Evolutionary conservation across 768 basidiomycete species (phyloP).

Genomic region (Tephrocybe sp.): DNA sequence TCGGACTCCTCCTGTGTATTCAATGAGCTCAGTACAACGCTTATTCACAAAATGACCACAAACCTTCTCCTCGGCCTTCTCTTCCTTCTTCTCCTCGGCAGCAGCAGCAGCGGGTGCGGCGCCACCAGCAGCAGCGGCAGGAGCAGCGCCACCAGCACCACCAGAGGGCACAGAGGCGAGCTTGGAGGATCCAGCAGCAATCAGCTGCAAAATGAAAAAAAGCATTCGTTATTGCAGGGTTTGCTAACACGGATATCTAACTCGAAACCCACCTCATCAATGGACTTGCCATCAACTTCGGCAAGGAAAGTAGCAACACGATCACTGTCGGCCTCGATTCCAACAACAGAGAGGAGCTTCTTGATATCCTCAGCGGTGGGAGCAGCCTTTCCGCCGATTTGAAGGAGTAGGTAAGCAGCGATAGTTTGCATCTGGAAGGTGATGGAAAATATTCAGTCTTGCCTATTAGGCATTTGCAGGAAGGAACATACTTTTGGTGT

Average conservation of each 20-base stretch:
- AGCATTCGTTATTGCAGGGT: conserved; percentile 8
- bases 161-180: conserved; percentile 97
- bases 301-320: conserved; percentile 80
- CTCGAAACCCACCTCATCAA: conserved; percentile 60
- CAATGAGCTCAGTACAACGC: not conserved
- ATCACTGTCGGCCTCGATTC: conserved; percentile 83
- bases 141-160: conserved; percentile 67
- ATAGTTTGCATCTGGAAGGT: conserved; percentile 76
- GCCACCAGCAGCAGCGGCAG: conserved; percentile 50
- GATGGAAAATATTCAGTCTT: not conserved
- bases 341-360: conserved; percentile 80
- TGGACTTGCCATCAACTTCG: conserved; percentile 88
- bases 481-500: conserved; percentile 41
- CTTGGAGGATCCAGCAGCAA: conserved; percentile 88
- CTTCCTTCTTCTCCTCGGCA: conserved; percentile 80
- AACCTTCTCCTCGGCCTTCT: conserved; percentile 90
- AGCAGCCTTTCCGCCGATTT: conserved; percentile 85
- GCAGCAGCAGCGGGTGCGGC: conserved; percentile 55
- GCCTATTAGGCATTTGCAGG: not conserved
- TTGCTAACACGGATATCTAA: conserved; percentile 12
- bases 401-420: conserved; percentile 97
- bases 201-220: conserved; percentile 63
- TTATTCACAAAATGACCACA: conserved; percentile 22
- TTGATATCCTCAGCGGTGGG: conserved; percentile 87
- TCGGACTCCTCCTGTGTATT: conserved; percentile 79